Percentiles rank a stretch among this genome's conserved stretches.
Conservation (phyloP, 2,329 filamentous ascomycete genomes). For the Ophiocordyceps robertsii region DNA sequence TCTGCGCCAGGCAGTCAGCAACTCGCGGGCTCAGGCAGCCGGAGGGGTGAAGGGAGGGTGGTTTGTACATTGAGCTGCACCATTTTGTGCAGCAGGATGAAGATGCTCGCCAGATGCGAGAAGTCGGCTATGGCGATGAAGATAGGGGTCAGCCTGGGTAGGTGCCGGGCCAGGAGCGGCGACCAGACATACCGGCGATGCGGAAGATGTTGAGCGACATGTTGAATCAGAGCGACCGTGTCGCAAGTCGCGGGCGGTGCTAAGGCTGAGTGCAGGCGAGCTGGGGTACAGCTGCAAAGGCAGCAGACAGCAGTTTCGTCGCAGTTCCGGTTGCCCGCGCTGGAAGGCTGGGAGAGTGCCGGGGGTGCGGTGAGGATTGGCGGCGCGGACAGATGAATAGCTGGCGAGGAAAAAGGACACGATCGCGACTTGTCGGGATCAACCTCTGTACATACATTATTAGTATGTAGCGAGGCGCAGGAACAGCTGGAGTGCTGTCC, state of each 20-base stretch:
- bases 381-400: background rate
- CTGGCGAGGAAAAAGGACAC: constrained; percentile 3
- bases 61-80: constrained; percentile 66
- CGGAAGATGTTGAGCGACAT: constrained; percentile 47
- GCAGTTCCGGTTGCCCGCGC: background rate
- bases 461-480: background rate
- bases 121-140: constrained; percentile 58
- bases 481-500: background rate
- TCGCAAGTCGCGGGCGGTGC: background rate
- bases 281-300: background rate
- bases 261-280: background rate
- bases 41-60: background rate
- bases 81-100: constrained; percentile 97
- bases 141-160: constrained; percentile 6
- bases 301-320: background rate
- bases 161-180: background rate
- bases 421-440: constrained; percentile 3
- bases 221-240: constrained; percentile 3
- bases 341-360: background rate
- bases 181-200: constrained; percentile 32
- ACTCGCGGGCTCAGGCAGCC: too few relatives aligned
- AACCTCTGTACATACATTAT: too few relatives aligned
- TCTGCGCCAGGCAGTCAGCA: constrained; percentile 40
- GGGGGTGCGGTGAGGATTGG: background rate
- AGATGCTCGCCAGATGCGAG: constrained; percentile 86